A percentile compares a stretch with the other conserved stretches of the same genome.
phyloP scores from a whole-genome alignment of 2,329 filamentous ascomycete genomes.

The Canariomyces notabilis region DNA sequence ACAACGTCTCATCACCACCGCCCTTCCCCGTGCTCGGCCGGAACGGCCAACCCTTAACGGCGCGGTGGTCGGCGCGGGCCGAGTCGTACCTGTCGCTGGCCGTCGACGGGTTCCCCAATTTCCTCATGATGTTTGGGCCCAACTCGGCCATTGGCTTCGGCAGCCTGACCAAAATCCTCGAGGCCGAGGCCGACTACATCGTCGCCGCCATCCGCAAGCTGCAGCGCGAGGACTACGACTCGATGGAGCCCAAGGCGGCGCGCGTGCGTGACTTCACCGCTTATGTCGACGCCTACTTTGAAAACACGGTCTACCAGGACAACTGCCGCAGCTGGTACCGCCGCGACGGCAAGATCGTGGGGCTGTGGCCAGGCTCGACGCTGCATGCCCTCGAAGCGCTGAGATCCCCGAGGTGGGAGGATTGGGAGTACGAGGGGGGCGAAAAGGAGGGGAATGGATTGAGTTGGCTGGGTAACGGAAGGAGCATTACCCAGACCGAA shows the following conservation, averaged over 20 bases:
- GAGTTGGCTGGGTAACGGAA: slow-evolving; percentile 40
- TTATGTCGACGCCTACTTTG: slow-evolving; percentile 45
- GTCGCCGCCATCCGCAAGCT: slow-evolving; percentile 43
- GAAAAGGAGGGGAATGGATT: slow-evolving; percentile 28
- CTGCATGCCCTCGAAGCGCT: slow-evolving; percentile 41
- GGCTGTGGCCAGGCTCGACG: slow-evolving; percentile 42
- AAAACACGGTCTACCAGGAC: slow-evolving; percentile 43
- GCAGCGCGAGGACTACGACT: slow-evolving; percentile 41
- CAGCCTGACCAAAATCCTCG: slow-evolving; percentile 42
- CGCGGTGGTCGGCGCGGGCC: slow-evolving; percentile 36
- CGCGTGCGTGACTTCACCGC: slow-evolving; percentile 43
- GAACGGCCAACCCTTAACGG: slow-evolving; percentile 32
- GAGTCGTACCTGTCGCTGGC: slow-evolving; percentile 43
- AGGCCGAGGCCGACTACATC: slow-evolving; percentile 45
- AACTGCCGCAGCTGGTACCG: slow-evolving; percentile 52
- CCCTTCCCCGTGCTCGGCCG: slow-evolving; percentile 39
- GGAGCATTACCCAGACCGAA: slow-evolving; percentile 34
- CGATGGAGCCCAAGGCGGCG: slow-evolving; percentile 40
- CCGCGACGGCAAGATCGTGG: slow-evolving; percentile 36
- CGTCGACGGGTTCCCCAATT: slow-evolving; percentile 45
- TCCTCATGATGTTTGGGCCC: slow-evolving; percentile 45
- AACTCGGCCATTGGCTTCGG: slow-evolving; percentile 45
- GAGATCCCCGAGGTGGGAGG: slow-evolving; percentile 41
- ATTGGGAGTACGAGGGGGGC: slow-evolving; percentile 38
- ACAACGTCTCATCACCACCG: slow-evolving; percentile 37